Percentiles rank a stretch among this genome's conserved stretches.
Conservation (phyloP, 2,329 filamentous ascomycete species). For the Colletotrichum lentis region DNA sequence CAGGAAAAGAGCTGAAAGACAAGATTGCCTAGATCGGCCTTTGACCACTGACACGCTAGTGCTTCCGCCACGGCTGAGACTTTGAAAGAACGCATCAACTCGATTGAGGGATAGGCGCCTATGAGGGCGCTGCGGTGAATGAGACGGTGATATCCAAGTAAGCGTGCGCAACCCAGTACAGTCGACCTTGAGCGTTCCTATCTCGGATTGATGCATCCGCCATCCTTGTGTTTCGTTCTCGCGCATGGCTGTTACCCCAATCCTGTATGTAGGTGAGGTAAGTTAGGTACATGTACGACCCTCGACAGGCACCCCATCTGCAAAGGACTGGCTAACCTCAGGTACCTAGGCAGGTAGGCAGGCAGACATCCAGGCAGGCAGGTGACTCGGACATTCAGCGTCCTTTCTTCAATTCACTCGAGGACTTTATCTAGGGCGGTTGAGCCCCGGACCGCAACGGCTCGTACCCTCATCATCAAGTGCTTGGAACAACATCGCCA, state of each 20-base stretch:
- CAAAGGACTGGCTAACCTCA: too few relatives aligned
- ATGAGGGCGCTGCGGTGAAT: neutral
- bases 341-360: too few relatives aligned
- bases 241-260: neutral
- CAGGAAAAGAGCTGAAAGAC: slow-evolving; percentile 11
- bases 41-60: slow-evolving; percentile 21
- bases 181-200: neutral
- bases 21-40: neutral
- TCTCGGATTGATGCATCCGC: slow-evolving; percentile 2
- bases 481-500: neutral
- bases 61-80: slow-evolving; percentile 31
- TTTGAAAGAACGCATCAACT: neutral
- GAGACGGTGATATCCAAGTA: neutral
- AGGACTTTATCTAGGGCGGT: neutral
- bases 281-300: too few relatives aligned
- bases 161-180: neutral
- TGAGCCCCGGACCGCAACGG: neutral
- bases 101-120: neutral
- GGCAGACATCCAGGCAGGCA: neutral
- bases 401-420: neutral
- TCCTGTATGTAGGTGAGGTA: neutral
- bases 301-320: too few relatives aligned
- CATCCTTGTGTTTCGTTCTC: neutral
- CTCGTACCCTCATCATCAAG: neutral
- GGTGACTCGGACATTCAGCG: too few relatives aligned